Conservation (phyloP, 2,329 filamentous ascomycete species). For the Botrytis fragariae region DNA sequence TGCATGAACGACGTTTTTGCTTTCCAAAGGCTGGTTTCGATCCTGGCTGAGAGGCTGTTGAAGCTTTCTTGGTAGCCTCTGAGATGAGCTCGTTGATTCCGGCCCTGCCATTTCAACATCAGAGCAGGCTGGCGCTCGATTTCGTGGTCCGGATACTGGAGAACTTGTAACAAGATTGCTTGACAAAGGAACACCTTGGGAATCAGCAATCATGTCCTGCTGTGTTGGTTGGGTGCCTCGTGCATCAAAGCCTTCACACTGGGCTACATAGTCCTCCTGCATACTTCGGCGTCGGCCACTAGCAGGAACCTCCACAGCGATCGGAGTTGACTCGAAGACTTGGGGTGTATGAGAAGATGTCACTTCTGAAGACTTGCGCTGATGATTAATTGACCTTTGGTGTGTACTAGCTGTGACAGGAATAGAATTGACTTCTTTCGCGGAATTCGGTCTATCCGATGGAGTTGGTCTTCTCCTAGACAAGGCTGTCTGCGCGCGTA, state of each 20-base stretch:
- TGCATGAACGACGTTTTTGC: background rate
- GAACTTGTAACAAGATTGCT: slow-evolving; percentile 11
- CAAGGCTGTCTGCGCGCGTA: background rate
- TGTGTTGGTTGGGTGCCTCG: slow-evolving; percentile 30
- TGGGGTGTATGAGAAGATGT: background rate
- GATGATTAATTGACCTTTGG: background rate
- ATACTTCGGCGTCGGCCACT: slow-evolving; percentile 30
- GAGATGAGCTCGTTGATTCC: slow-evolving; percentile 5
- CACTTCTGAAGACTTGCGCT: background rate
- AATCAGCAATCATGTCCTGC: slow-evolving; percentile 34
- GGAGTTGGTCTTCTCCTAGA: background rate
- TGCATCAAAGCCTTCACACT: slow-evolving; percentile 32
- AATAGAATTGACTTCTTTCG: background rate
- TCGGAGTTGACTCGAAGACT: background rate
- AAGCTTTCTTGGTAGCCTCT: background rate
- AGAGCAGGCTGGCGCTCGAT: no score
- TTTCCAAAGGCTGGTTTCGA: background rate
- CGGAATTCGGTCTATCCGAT: background rate
- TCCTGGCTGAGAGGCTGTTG: background rate
- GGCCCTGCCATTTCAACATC: background rate
- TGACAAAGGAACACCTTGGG: slow-evolving; percentile 24
- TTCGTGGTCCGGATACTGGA: background rate
- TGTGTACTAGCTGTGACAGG: background rate
- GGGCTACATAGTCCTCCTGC: slow-evolving; percentile 34
- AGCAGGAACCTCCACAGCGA: slow-evolving; percentile 31